A percentile compares a stretch with the other conserved stretches of the same genome.
phyloP scores from a whole-genome alignment of 1,284 basidiomycete genomes.

The Flammula alnicola region DNA sequence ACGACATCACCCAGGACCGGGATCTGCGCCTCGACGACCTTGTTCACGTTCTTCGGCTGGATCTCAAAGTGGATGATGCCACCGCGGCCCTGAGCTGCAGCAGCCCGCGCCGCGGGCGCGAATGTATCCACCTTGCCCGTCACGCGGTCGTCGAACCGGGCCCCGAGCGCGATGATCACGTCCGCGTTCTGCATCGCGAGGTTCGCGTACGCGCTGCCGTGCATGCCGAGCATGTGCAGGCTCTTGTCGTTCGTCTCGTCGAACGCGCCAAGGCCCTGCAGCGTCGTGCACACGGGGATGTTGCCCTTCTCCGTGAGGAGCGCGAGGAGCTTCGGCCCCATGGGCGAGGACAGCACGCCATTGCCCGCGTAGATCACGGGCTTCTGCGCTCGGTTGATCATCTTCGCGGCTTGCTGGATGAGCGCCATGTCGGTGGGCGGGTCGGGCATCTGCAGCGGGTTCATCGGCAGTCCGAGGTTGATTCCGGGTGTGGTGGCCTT shows the following conservation, averaged over 20 bases:
- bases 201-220: conserved; percentile 97
- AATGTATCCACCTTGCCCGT: conserved; percentile 92
- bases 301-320: conserved; percentile 85
- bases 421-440: conserved; percentile 67
- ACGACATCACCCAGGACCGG: conserved; percentile 95
- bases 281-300: conserved; percentile 96
- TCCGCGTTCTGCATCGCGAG: conserved; percentile 97
- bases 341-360: conserved; percentile 83
- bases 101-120: conserved; percentile 88
- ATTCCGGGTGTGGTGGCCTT: conserved; percentile 88
- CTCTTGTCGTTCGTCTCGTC: conserved; percentile 90
- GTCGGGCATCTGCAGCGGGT: conserved; percentile 65
- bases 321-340: conserved; percentile 85
- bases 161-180: conserved; percentile 96
- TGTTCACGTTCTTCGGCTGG: conserved; percentile 99
- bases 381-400: conserved; percentile 92
- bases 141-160: conserved; percentile 97
- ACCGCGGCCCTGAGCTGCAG: conserved; percentile 85
- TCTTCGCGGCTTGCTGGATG: conserved; percentile 83
- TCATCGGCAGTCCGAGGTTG: conserved; percentile 77
- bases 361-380: conserved; percentile 96
- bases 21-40: conserved; percentile 94
- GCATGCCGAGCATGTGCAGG: conserved; percentile 99
- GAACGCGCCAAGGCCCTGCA: conserved; percentile 95
- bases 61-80: conserved; percentile 99